Evolutionary conservation across 345 rosid species (phyloP), one percentile per base, ranked within the genome.

Genomic region (Populus davidiana): DNA sequence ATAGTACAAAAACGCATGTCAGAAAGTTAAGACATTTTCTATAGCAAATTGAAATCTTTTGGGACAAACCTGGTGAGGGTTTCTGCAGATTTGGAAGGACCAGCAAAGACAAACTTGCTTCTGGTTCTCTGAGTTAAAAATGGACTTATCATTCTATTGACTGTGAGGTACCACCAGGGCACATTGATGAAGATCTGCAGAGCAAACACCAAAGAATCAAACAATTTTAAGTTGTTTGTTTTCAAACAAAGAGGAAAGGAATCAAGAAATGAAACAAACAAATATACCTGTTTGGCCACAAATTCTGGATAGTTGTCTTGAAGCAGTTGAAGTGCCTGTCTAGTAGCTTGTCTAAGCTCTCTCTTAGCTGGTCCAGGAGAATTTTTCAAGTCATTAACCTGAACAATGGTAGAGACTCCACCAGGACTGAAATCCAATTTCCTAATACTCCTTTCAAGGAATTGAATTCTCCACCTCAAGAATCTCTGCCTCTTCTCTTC

Each of bases 231-330:
- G 44, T 43, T 5, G 6, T 23, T 25, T 11, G 14, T n/a, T 8
- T 20, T 41, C 33, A 5, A 41, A n/a, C 17, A 39, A 39, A 16
- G 0, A 38, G 41, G 8, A 39, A 67, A 35, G 38, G 6, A 36
- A 67, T 1, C 23, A 16, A 13, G n/a, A 68, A 41, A 21, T 38
- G 2, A 23, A 35, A 1, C 3, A n/a, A 17, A 27, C 39, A 18
- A n/a, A 2, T 5, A 14, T 67, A 75, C 85, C 85, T 82, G 82
- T 78, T 74, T 82, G 35, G 81, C 85, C 0, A 82, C 74, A 75
- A 82, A 82, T 71, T 82, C 85, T 49, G 85, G 85, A 71, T 82
- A 82, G 69, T 82, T 82, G 73, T 82, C 85, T 65, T 81, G 84
- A 23, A 81, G 75, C 68, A 81, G 27, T 13, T 69, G 78, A 41